A percentile compares a stretch with the other conserved stretches of the same genome.
Conservation (phyloP, 768 basidiomycete genomes). For the Suillus brevipes region DNA sequence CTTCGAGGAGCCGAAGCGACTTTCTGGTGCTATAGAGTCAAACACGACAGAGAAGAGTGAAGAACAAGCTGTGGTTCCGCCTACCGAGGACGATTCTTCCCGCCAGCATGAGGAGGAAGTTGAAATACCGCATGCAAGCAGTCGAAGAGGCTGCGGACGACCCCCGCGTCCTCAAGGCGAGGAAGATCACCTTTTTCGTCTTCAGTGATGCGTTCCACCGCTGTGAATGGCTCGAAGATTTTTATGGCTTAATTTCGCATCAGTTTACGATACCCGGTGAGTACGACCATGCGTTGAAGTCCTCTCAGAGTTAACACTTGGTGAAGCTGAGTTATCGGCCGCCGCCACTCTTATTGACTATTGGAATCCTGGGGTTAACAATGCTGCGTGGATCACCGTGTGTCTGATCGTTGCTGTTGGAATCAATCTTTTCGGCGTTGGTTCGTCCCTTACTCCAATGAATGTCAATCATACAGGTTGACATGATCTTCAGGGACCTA, state of each 20-base stretch:
- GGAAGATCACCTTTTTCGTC: no score
- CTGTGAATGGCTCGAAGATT: background rate
- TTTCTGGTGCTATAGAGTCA: conserved; percentile 20
- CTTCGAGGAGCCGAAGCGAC: conserved; percentile 68
- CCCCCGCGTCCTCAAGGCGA: no score
- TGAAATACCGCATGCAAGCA: conserved; percentile 31
- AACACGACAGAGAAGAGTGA: conserved; percentile 32
- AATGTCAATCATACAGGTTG: background rate
- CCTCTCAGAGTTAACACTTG: background rate
- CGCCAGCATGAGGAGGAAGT: conserved; percentile 21
- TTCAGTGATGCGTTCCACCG: no score
- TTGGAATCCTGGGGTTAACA: background rate
- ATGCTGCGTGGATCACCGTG: background rate
- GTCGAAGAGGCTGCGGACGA: no score
- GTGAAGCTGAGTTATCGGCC: background rate
- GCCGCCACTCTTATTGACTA: background rate
- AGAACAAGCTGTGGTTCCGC: conserved; percentile 9
- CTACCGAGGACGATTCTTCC: conserved; percentile 3
- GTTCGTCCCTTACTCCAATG: background rate
- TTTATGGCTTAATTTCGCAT: background rate
- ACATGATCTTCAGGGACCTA: background rate
- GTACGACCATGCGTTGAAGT: background rate
- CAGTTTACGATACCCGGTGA: background rate
- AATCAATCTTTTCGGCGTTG: background rate
- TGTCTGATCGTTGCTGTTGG: background rate